phyloP scores from a whole-genome alignment of 2,329 filamentous ascomycete genomes.

The Decorospora gaudefroyi region DNA sequence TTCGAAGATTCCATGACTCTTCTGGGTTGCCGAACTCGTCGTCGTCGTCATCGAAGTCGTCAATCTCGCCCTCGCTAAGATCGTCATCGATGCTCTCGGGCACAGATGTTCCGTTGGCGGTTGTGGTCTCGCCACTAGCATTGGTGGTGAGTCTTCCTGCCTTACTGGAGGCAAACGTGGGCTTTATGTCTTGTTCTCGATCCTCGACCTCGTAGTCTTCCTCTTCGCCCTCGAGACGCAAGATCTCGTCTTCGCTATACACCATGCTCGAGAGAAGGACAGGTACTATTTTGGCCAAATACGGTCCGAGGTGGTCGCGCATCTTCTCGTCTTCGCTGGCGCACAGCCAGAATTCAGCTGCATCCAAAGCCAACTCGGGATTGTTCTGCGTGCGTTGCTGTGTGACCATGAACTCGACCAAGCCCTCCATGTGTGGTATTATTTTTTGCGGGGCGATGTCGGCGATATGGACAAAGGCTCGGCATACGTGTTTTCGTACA shows the following conservation, averaged over 20 bases:
- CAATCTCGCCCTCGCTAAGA: conserved; percentile 85
- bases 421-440: conserved; percentile 79
- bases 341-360: conserved; percentile 96
- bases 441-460: conserved; percentile 91
- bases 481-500: conserved; percentile 89
- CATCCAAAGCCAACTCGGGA: conserved; percentile 87
- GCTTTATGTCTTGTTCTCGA: conserved; percentile 86
- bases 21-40: conserved; percentile 76
- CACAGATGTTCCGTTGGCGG: conserved; percentile 55
- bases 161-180: conserved; percentile 79
- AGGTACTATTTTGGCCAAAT: conserved; percentile 82
- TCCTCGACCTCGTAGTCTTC: conserved; percentile 93
- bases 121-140: conserved; percentile 48
- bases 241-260: conserved; percentile 91
- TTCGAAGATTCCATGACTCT: conserved; percentile 91
- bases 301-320: conserved; percentile 74
- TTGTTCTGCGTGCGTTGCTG: conserved; percentile 84
- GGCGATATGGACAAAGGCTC: conserved; percentile 88
- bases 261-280: conserved; percentile 94
- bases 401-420: conserved; percentile 90
- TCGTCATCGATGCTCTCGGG: conserved; percentile 63
- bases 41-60: conserved; percentile 72
- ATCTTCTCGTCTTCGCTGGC: conserved; percentile 85
- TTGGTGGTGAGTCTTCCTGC: conserved; percentile 62
- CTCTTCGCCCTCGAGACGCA: conserved; percentile 74